phyloP scores from a whole-genome alignment of 768 basidiomycete genomes.

The Rhodotorula babjevae region DNA sequence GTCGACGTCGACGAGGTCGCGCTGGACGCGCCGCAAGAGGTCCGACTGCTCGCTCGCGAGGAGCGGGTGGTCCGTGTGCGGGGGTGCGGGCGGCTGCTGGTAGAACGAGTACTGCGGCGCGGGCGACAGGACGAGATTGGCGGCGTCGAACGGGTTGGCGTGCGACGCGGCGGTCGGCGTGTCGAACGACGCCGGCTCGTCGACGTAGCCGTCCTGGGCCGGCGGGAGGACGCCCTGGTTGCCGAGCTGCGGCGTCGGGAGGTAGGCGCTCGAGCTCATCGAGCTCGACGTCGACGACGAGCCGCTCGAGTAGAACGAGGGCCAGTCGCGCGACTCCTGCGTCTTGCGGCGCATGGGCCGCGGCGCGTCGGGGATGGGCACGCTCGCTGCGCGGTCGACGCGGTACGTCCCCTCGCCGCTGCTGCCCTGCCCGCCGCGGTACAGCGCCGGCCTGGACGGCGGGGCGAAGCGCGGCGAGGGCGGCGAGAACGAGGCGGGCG shows the following conservation, averaged over 20 bases:
- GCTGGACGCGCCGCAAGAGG: slow-evolving; percentile 24
- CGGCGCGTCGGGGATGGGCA: slow-evolving; percentile 17
- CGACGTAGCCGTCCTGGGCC: neutral
- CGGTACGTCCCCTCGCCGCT: too few species aligned
- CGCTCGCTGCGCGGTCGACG: slow-evolving; percentile 17
- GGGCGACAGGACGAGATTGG: neutral
- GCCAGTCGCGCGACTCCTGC: slow-evolving; percentile 28
- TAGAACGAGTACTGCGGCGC: slow-evolving; percentile 3
- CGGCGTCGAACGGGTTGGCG: slow-evolving; percentile 1
- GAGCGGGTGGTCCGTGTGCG: slow-evolving; percentile 31
- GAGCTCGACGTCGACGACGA: slow-evolving; percentile 12
- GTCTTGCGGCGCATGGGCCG: slow-evolving; percentile 25
- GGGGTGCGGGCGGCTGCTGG: neutral
- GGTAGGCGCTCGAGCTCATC: neutral
- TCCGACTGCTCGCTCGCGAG: slow-evolving; percentile 33
- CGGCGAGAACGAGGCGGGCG: slow-evolving; percentile 3
- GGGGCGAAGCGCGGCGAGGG: neutral
- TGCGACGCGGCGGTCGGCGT: neutral
- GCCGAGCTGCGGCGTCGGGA: neutral
- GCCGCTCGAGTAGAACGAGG: slow-evolving; percentile 23
- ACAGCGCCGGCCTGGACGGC: neutral
- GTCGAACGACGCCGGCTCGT: slow-evolving; percentile 7
- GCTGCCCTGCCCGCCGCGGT: neutral
- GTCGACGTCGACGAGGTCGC: slow-evolving; percentile 36
- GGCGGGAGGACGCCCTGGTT: neutral